A percentile compares a stretch with the other conserved stretches of the same genome.
Evolutionary conservation across 768 basidiomycete genomes (phyloP).

Genomic region (Aureoboletus auriporus): DNA sequence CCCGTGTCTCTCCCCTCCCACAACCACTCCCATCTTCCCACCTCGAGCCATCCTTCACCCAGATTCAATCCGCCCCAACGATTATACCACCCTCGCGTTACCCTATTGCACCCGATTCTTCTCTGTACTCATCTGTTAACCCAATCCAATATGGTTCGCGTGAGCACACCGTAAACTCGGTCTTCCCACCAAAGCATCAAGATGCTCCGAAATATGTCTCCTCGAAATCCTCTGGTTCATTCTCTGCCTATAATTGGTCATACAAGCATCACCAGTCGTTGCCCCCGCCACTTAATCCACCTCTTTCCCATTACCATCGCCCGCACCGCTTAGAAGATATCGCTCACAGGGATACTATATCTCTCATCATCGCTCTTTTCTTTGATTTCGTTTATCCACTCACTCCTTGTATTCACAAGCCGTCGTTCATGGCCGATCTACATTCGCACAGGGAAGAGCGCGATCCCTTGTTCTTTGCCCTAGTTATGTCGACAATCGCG

Average conservation of each 20-base stretch:
- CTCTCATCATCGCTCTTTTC: conserved; percentile 81
- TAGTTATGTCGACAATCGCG: conserved; percentile 87
- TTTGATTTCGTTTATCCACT: conserved; percentile 93
- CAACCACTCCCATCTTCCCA: conserved; percentile 32
- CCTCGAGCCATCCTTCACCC: conserved; percentile 47
- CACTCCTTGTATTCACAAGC: conserved; percentile 88
- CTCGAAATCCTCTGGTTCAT: conserved; percentile 55
- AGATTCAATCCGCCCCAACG: conserved; percentile 37
- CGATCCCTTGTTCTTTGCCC: conserved; percentile 85
- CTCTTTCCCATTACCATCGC: conserved; percentile 72
- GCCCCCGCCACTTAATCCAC: conserved; percentile 42
- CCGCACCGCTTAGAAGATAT: conserved; percentile 77
- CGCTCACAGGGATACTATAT: conserved; percentile 76
- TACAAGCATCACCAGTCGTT: conserved; percentile 59
- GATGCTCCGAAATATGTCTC: conserved; percentile 40
- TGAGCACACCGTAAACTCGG: conserved; percentile 31
- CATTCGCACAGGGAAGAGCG: conserved; percentile 75
- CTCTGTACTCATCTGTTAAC: conserved; percentile 46
- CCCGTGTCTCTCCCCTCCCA: conserved; percentile 41
- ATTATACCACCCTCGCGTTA: conserved; percentile 61
- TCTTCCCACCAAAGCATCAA: conserved; percentile 39
- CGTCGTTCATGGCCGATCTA: conserved; percentile 89
- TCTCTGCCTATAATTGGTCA: conserved; percentile 68
- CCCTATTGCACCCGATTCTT: conserved; percentile 66
- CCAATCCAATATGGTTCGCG: conserved; percentile 32